Evolutionary conservation across 2,329 filamentous ascomycete species (phyloP), one percentile per base, ranked within the genome.

Genomic region (Colletotrichum sp.): DNA sequence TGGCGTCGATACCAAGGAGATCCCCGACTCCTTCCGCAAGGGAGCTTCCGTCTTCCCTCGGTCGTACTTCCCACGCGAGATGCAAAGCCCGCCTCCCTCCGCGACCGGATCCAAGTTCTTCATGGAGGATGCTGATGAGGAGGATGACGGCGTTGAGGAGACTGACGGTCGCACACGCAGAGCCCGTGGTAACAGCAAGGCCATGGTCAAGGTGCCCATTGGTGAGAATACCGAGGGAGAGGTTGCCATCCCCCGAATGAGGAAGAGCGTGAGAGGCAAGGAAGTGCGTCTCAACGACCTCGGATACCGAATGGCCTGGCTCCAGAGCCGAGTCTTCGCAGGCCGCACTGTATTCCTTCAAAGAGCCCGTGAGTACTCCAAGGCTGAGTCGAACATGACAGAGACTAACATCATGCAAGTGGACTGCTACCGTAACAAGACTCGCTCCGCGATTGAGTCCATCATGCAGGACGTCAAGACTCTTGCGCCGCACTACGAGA

Each of bases 221-320:
- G 87, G 88, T 2, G 95, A 96, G 79, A 94, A 94, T n/a, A 88
- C 87, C 39, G 93, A 96, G 77, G 90, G 90, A 25, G 93, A 95
- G 81, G 89, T 98, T 49, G 91, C 92, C 3, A 93, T 98, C 55
- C 95, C 96, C 30, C 90, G 92, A 75, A 93, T 96, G 84, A 92
- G 92, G 66, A 93, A 91, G 82, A 88, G 89, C 61, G 91, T 92
- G 79, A 92, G 95, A 66, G 91, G 90, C 66, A 97, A 95, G 86
- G 96, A 99, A 83, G 93, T 97, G n/a, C 92, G 95, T 65, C 87
- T 99, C 77, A 99, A 99, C 82, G 96, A 99, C 82, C 87, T 99
- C 62, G 96, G 96, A 4, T 98, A 98, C 84, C 92, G 96, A 63
- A 98, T 99, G 95, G 96, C 95, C 65, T 99, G 97, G 96, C 93